Conservation (phyloP, 768 basidiomycete species). For the Cyclocybe aegerita region DNA sequence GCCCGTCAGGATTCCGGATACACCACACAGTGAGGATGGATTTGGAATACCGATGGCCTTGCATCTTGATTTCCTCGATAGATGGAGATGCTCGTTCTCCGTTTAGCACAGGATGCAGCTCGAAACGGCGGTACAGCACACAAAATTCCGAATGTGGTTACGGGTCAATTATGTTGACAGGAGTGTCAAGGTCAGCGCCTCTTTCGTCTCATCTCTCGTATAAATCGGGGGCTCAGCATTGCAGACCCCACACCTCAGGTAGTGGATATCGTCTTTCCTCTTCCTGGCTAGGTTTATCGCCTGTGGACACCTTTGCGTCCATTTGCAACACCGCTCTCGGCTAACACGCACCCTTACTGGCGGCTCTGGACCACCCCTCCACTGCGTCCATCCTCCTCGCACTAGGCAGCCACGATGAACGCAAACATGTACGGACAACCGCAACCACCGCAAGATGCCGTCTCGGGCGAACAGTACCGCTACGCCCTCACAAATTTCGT, state of each 20-base stretch:
- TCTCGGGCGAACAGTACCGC: conserved; percentile 69
- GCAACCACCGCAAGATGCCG: conserved; percentile 34
- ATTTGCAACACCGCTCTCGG: no score
- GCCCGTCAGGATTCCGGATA: no score
- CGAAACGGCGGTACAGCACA: conserved; percentile 9
- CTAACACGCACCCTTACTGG: no score
- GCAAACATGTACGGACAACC: conserved; percentile 27
- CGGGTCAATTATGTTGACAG: conserved; percentile 4
- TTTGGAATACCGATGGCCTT: neutral
- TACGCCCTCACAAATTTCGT: conserved; percentile 86
- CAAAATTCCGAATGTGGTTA: conserved; percentile 12
- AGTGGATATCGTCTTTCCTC: no score
- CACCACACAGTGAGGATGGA: no score
- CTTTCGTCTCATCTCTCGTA: no score
- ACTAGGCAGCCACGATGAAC: conserved; percentile 12
- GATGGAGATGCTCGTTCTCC: no score
- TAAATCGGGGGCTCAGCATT: no score
- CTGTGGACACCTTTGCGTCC: no score
- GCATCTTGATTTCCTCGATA: neutral
- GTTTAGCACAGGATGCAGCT: conserved; percentile 10
- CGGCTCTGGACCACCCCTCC: no score
- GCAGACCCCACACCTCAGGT: no score
- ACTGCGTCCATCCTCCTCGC: neutral
- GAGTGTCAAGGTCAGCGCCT: conserved; percentile 5
- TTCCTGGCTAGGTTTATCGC: no score